Base-by-base conservation (phyloP, 1,284 basidiomycete genomes). In the Melampsora americana region DNA sequence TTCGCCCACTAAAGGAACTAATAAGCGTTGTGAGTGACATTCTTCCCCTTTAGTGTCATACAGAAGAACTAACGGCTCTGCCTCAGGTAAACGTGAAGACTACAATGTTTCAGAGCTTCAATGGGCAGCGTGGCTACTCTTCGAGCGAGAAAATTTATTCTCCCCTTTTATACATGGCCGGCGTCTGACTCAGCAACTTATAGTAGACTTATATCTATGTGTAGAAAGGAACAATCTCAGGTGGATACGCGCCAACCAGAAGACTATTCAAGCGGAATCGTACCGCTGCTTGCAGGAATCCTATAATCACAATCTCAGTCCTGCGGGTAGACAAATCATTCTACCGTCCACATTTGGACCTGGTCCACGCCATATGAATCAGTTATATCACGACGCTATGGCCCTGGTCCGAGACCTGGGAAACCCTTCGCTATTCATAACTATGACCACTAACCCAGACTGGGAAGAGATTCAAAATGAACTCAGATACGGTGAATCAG, bases 281-380 rank as follows among this genome's bases (percentile, higher is more conserved):
- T 71, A 71, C 44, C 1, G 16, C 2, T 14, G 39, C 30, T 18
- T 64, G 11, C 39, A 7, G 1, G 60, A 46, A 5, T 23, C 60
- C 1, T 14, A 61, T 16, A 12, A 62, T 3, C 18, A 39, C 32
- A 39, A 62, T 79, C 77, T 0, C 30, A 75, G 3, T 68, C 62
- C 7, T 7, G 77, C 79, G 26, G 77, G 77, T 12, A 72, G 73
- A 0, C 65, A 23, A 6, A 79, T 84, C 6, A 82, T 82, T 59
- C 78, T 84, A 0, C 84, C 83, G 0, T 78, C 83, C 0, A 82
- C 80, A 1, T 85, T 85, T 53, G 75, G 83, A 0, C 83, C 83
- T 11, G 83, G 82, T 0, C 75, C 77, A 3, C 77, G 81, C 0
- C 83, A 83, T 83, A 14, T 56, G 50, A 12, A 20, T 4, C 50